Evolutionary conservation across 2,329 filamentous ascomycete genomes (phyloP), one percentile per base, ranked within the genome.

Genomic region (Stemphylium beticola): DNA sequence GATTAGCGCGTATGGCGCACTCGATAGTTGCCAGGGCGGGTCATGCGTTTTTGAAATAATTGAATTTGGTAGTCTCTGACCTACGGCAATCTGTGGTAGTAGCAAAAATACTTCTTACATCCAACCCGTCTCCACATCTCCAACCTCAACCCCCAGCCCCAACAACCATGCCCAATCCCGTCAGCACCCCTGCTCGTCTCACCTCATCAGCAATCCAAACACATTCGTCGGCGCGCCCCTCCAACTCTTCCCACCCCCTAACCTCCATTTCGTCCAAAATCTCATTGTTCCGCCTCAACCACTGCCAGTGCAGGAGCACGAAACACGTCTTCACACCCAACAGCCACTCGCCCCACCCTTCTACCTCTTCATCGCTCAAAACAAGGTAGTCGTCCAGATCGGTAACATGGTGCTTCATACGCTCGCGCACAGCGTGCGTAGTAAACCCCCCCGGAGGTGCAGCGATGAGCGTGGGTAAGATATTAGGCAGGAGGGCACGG

Each of bases 321-420:
- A 59, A 53, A 6, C 49, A 56, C 6, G 58, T 24, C 4, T 17
- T 32, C 47, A 43, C 60, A 0, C 39, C 36, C 8, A 66, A 14
- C 37, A 67, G 24, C 24, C 5, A 42, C 12, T 18, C 18, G 14
- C 46, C 50, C 68, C 66, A 71, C 1, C 8, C 22, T 9, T 26
- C 55, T 1, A 68, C 62, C 18, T 61, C 49, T 7, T 64, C 60
- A 37, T 71, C 66, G 0, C 14, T 50, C 14, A 71, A 39, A 5
- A 73, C 7, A 5, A 73, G 40, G 36, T 62, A 61, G 3, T 33
- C 18, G 26, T 73, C 70, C 20, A 73, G 37, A 1, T 49, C 61
- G 1, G 68, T 71, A n/a, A 68, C 48, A 34, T 71, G 67, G 26
- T 73, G 70, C 36, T 60, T 64, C 70, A 73, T 71, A 17, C 64